Conservation (phyloP, 306 rosid genomes). For the Pterocarpus santalinus region DNA sequence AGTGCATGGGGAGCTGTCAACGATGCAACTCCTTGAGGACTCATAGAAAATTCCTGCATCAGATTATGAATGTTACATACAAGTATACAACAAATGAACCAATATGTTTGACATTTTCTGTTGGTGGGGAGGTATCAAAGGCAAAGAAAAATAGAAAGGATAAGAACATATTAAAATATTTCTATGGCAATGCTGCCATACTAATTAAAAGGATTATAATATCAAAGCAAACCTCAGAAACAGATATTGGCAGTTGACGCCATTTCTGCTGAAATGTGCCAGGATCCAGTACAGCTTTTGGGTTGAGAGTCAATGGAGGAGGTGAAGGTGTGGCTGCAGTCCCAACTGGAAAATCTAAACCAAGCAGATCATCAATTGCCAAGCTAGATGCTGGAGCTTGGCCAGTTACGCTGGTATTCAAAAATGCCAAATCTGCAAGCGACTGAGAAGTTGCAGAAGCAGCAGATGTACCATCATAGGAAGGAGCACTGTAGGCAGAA, state of each 20-base stretch:
- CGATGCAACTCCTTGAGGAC: constrained; percentile 76
- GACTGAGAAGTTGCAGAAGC: constrained; percentile 66
- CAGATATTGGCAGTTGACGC: constrained; percentile 92
- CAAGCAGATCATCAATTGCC: constrained; percentile 91
- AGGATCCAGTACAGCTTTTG: constrained; percentile 89
- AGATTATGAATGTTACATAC: constrained; percentile 18
- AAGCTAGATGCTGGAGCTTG: constrained; percentile 69
- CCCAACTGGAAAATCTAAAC: constrained; percentile 68
- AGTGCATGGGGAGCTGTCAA: constrained; percentile 75
- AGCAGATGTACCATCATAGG: constrained; percentile 64
- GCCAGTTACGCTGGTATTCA: constrained; percentile 53
- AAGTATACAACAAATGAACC: constrained; percentile 16
- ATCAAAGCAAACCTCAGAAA: constrained; percentile 74
- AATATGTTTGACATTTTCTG: constrained; percentile 2
- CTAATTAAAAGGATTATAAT: constrained; percentile 37
- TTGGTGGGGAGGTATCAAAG: not conserved
- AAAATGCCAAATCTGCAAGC: constrained; percentile 61
- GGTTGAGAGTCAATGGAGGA: constrained; percentile 80
- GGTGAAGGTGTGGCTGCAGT: constrained; percentile 71
- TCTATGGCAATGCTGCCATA: constrained; percentile 29
- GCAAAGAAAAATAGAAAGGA: constrained; percentile 11
- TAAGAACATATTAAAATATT: not conserved
- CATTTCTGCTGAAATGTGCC: constrained; percentile 96
- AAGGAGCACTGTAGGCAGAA: constrained; percentile 87
- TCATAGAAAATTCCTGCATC: constrained; percentile 75